Evolutionary conservation across 495 filamentous ascomycete genomes (phyloP).

Genomic region (Aspergillus haitiensis): DNA sequence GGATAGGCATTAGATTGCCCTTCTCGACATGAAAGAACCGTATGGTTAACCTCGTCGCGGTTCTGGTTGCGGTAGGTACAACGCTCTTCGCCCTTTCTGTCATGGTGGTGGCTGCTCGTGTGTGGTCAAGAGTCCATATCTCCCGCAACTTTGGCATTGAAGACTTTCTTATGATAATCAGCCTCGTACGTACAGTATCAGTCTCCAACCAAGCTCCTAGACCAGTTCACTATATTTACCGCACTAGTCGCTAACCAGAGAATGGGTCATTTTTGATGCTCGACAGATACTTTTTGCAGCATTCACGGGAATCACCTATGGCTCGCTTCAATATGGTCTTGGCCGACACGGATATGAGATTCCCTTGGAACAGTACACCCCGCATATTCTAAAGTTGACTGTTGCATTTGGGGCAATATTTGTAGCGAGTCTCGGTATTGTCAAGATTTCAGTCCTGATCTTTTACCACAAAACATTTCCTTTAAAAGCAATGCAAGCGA

Average conservation of each 20-base stretch:
- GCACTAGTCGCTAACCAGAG: not conserved
- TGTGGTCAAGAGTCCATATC: not conserved
- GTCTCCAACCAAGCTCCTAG: not conserved
- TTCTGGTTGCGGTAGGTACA: not conserved
- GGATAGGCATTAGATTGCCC: no score
- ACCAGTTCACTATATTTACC: not conserved
- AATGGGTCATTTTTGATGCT: not conserved
- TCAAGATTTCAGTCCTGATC: constrained; percentile 7
- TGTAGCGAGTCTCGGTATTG: not conserved
- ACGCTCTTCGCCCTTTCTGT: not conserved
- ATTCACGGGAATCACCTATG: not conserved
- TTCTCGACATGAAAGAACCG: not conserved
- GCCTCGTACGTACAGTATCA: not conserved
- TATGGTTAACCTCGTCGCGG: not conserved
- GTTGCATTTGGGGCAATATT: not conserved
- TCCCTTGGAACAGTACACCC: not conserved
- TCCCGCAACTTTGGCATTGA: constrained; percentile 3
- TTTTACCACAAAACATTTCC: constrained; percentile 10
- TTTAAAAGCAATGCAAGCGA: not conserved
- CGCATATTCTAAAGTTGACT: not conserved
- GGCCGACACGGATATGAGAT: not conserved
- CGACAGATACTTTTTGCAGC: not conserved
- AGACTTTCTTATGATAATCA: constrained; percentile 8
- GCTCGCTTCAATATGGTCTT: not conserved
- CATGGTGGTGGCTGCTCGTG: not conserved